Evolutionary conservation across 345 rosid species (phyloP).

Genomic region (Eucalyptus grandis): DNA sequence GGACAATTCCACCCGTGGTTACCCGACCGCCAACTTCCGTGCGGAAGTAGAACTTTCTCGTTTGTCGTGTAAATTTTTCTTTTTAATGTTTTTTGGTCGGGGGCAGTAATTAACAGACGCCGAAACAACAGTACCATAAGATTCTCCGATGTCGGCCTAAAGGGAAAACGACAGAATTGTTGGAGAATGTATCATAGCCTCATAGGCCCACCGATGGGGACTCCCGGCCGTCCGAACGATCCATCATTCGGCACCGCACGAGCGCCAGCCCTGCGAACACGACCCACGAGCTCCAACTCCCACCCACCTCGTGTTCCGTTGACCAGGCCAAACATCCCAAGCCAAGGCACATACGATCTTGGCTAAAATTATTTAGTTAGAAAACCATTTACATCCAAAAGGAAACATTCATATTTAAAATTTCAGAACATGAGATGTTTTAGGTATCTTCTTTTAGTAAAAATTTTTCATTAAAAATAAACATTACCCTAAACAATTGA

Average conservation of each 20-base stretch:
- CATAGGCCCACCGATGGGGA: not conserved
- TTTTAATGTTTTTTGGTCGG: not conserved
- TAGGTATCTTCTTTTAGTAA: no score
- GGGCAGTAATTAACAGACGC: not conserved
- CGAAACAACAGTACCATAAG: not conserved
- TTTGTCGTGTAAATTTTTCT: not conserved
- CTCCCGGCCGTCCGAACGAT: not conserved
- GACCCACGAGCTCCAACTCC: not conserved
- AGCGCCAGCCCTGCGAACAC: not conserved
- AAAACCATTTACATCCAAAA: no score
- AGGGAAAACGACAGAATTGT: not conserved
- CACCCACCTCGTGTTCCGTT: not conserved
- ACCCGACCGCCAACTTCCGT: not conserved
- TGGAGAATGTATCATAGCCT: not conserved
- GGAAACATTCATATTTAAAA: no score
- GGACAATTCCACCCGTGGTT: not conserved
- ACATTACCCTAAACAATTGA: no score
- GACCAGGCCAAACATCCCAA: not conserved
- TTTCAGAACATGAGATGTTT: rapidly evolving
- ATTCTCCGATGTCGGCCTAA: not conserved
- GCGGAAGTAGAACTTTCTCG: not conserved
- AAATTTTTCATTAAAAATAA: no score
- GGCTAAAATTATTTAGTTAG: no score
- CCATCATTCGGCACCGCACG: not conserved
- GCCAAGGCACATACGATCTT: no score